A percentile compares a stretch with the other conserved stretches of the same genome.
These are phyloP conservation scores for Ophiosphaerella herpotricha DNA, from an alignment of 2,329 filamentous ascomycete genomes.

Conservation along the genomic window DNA sequence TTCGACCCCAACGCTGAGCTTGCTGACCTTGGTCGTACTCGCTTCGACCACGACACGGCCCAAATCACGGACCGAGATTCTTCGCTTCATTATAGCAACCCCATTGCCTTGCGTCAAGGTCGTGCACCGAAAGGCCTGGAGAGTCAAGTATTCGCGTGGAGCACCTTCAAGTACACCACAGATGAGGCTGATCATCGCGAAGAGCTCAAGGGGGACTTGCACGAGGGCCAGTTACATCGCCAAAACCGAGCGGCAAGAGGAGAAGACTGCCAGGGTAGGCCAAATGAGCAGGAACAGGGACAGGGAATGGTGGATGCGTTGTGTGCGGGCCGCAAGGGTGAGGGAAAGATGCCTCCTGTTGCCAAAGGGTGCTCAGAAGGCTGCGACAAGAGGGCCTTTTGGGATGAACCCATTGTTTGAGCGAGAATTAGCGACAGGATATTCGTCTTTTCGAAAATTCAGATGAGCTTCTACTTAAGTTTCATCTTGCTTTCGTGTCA, in stretches of 20 bases:
- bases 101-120: constrained; percentile 24
- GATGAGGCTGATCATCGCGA: constrained; percentile 30
- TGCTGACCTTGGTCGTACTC: constrained; percentile 33
- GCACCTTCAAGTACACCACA: constrained; percentile 30
- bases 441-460: no score
- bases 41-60: constrained; percentile 40
- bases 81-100: constrained; percentile 16
- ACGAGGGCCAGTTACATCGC: constrained; percentile 41
- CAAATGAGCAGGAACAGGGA: constrained; percentile 2
- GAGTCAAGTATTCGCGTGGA: constrained; percentile 35
- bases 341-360: constrained; percentile 20
- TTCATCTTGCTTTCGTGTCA: no score
- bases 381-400: constrained; percentile 36
- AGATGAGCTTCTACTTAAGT: no score
- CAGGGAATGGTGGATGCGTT: constrained; percentile 15
- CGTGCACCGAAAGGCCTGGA: constrained; percentile 34
- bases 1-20: constrained; percentile 25
- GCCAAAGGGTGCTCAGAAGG: constrained; percentile 39
- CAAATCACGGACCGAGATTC: constrained; percentile 34
- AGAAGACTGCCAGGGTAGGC: constrained; percentile 1
- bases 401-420: constrained; percentile 29
- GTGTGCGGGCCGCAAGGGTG: constrained; percentile 27
- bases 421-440: neutral
- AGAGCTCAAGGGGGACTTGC: constrained; percentile 41
- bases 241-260: constrained; percentile 31